Evolutionary conservation across 208 protist genomes (phyloP).

Genomic region (Balamuthia mandrillaris): DNA sequence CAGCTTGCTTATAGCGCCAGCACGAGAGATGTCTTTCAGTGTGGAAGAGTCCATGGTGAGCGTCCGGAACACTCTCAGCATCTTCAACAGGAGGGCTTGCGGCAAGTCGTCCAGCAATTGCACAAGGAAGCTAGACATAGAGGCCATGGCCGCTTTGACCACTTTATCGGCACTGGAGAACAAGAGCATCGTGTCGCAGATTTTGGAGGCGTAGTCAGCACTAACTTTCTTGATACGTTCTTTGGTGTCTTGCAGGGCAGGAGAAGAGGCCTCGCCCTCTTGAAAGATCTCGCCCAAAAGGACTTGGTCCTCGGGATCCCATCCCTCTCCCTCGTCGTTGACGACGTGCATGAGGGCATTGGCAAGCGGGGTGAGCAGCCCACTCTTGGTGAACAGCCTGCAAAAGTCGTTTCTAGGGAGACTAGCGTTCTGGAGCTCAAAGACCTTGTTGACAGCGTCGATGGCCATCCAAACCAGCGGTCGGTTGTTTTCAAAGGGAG

Average conservation of each 20-base stretch:
- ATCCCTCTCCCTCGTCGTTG: background rate
- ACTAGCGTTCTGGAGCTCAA: constrained; percentile 44
- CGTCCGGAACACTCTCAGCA: constrained; percentile 70
- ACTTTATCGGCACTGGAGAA: constrained; percentile 23
- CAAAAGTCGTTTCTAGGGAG: constrained; percentile 65
- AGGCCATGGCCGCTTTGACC: background rate
- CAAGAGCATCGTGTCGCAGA: constrained; percentile 26
- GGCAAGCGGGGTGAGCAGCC: constrained; percentile 32
- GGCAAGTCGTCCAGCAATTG: background rate
- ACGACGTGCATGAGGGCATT: background rate
- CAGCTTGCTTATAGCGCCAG: constrained; percentile 45
- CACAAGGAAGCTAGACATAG: background rate
- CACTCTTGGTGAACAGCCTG: constrained; percentile 50
- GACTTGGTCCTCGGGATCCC: background rate
- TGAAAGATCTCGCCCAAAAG: constrained; percentile 33
- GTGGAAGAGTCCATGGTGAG: constrained; percentile 67
- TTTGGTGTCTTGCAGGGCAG: background rate
- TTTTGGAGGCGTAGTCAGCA: background rate
- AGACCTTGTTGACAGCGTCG: constrained; percentile 26
- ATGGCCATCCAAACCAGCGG: constrained; percentile 30
- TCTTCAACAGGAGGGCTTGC: constrained; percentile 13
- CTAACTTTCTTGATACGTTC: constrained; percentile 29
- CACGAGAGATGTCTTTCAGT: constrained; percentile 54
- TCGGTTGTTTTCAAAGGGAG: background rate
- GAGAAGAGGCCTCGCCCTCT: background rate